phyloP scores from a whole-genome alignment of 306 rosid species.

The Phaseolus lunatus region DNA sequence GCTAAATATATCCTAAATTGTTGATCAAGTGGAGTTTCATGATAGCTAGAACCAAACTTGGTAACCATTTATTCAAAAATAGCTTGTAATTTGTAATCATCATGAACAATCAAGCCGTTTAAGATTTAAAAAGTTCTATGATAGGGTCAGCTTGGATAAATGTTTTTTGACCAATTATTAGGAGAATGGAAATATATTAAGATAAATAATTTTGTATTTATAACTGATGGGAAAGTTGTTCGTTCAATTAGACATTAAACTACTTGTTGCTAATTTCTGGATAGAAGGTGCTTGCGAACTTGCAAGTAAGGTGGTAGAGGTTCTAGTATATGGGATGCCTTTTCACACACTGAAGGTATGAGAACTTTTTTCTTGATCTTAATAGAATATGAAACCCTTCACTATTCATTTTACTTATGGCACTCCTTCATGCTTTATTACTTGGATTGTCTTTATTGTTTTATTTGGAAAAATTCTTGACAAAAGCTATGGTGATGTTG shows the following conservation, averaged over 20 bases:
- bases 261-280: slow-evolving; percentile 52
- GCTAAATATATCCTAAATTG: background rate
- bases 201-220: slow-evolving; percentile 11
- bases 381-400: slow-evolving; percentile 16
- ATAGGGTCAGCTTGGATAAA: background rate
- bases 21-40: background rate
- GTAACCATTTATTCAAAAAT: slow-evolving; percentile 21
- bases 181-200: slow-evolving; percentile 2
- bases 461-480: slow-evolving; percentile 73
- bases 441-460: slow-evolving; percentile 39
- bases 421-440: slow-evolving; percentile 28
- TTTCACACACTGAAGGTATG: slow-evolving; percentile 74
- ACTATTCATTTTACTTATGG: slow-evolving; percentile 16
- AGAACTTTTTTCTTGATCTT: slow-evolving; percentile 16
- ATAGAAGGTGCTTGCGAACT: slow-evolving; percentile 89
- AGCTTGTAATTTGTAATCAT: background rate
- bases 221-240: slow-evolving; percentile 13
- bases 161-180: background rate
- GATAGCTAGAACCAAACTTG: slow-evolving; percentile 20
- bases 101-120: background rate
- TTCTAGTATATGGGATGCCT: slow-evolving; percentile 89
- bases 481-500: slow-evolving; percentile 80
- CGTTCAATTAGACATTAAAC: slow-evolving; percentile 17
- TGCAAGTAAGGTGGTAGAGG: slow-evolving; percentile 79
- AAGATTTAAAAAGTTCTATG: background rate